Evolutionary conservation across 2,329 filamentous ascomycete genomes (phyloP).

Genomic region (Hypomyces perniciosus): DNA sequence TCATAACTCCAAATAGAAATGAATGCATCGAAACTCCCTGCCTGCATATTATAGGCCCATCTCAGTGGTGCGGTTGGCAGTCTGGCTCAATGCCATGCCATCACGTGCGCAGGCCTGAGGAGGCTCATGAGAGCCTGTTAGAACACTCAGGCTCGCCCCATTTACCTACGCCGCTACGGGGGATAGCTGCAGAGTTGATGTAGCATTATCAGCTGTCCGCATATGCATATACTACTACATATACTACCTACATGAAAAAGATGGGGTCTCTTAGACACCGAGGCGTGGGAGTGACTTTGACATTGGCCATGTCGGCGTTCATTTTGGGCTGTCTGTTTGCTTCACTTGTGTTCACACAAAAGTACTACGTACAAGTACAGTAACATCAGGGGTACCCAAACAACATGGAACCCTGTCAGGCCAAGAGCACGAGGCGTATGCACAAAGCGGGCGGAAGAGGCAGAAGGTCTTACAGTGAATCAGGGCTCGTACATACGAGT

Average conservation of each 20-base stretch:
- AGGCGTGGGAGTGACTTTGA: neutral
- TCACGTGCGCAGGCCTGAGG: no score
- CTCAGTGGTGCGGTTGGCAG: no score
- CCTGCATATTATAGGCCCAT: no score
- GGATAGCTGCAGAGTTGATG: neutral
- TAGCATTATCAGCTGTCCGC: neutral
- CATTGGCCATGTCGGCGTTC: no score
- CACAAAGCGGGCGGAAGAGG: no score
- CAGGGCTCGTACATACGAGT: no score
- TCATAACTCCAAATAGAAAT: no score
- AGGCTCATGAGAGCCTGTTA: no score
- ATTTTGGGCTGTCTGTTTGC: no score
- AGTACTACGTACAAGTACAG: neutral
- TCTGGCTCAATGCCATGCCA: no score
- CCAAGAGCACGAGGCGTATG: neutral
- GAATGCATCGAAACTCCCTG: no score
- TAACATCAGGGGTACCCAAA: neutral
- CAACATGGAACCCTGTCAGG: neutral
- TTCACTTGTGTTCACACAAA: neutral
- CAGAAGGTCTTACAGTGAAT: no score
- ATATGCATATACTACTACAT: conserved; percentile 2
- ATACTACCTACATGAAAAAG: neutral
- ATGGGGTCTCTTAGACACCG: conserved; percentile 1
- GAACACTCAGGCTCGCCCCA: neutral
- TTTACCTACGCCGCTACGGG: neutral